Percentiles rank a stretch among this genome's conserved stretches.
Evolutionary conservation across 2,329 filamentous ascomycete genomes (phyloP).

Genomic region (Microsporum ferrugineum): DNA sequence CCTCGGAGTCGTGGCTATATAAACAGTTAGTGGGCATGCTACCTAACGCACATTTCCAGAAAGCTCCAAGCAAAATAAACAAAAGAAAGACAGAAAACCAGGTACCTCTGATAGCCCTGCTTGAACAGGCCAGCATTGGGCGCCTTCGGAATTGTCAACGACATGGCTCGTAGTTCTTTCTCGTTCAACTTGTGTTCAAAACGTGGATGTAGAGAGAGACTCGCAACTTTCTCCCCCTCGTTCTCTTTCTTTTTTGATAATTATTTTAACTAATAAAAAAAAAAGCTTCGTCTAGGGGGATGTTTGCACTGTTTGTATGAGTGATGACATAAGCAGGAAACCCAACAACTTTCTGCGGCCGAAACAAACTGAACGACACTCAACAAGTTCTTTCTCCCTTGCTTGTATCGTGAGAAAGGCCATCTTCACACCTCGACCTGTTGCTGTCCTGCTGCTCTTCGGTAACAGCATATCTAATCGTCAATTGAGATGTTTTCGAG

Average conservation of each 20-base stretch:
- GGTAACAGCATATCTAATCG: background rate
- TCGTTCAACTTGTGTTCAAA: background rate
- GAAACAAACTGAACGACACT: background rate
- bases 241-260: background rate
- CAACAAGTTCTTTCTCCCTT: constrained; percentile 3
- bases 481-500: constrained; percentile 53
- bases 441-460: background rate
- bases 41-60: constrained; percentile 3
- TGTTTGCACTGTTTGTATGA: constrained; percentile 12
- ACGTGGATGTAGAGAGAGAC: background rate
- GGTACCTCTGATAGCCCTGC: constrained; percentile 87
- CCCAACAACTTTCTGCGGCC: constrained; percentile 11
- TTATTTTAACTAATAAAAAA: background rate
- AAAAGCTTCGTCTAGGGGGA: background rate
- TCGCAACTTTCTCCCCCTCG: background rate
- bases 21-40: background rate
- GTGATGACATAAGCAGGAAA: constrained; percentile 10
- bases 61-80: constrained; percentile 8
- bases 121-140: constrained; percentile 93
- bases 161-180: constrained; percentile 50
- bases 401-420: background rate
- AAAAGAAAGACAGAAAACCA: constrained; percentile 13
- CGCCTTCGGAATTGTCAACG: constrained; percentile 86
- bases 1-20: constrained; percentile 88
- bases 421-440: background rate